A percentile compares a stretch with the other conserved stretches of the same genome.
Evolutionary conservation across 1,284 basidiomycete genomes (phyloP).

Genomic region (Melampsora americana): DNA sequence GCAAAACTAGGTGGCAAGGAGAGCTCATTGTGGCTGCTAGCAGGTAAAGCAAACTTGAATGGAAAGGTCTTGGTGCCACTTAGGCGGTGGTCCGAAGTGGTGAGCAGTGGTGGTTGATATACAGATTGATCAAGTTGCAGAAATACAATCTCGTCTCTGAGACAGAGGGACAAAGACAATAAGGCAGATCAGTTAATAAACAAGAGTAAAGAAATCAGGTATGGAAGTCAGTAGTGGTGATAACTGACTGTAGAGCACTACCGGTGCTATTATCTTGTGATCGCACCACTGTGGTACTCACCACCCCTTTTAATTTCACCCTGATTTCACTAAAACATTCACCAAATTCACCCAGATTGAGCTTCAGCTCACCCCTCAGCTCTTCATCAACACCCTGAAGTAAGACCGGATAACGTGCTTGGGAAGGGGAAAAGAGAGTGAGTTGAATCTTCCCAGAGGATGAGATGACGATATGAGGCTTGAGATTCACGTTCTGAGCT

Average conservation of each 20-base stretch:
- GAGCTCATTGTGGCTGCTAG: background rate
- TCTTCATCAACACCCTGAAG: constrained; percentile 21
- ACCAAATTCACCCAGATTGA: background rate
- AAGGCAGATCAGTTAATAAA: background rate
- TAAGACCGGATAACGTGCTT: constrained; percentile 6
- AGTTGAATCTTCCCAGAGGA: constrained; percentile 20
- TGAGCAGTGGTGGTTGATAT: constrained; percentile 8
- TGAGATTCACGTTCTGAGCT: background rate
- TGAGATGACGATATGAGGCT: constrained; percentile 18
- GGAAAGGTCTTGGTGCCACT: constrained; percentile 6
- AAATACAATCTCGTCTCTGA: constrained; percentile 15
- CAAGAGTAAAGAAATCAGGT: background rate
- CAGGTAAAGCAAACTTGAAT: constrained; percentile 1
- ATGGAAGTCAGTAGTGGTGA: too few relatives aligned
- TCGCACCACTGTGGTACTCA: background rate
- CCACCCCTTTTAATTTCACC: constrained; percentile 16
- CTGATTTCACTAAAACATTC: constrained; percentile 18
- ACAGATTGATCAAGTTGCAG: constrained; percentile 21
- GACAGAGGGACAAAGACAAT: too few relatives aligned
- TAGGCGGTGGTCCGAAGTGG: background rate
- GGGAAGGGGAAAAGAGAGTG: constrained; percentile 8
- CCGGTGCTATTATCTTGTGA: background rate
- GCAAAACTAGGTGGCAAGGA: constrained; percentile 12
- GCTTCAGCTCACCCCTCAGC: constrained; percentile 2
- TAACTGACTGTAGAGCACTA: constrained; percentile 1